Evolutionary conservation across 352 stramenopile species (phyloP), one percentile per base, ranked within the genome.

Genomic region (Phytophthora pinifolia): DNA sequence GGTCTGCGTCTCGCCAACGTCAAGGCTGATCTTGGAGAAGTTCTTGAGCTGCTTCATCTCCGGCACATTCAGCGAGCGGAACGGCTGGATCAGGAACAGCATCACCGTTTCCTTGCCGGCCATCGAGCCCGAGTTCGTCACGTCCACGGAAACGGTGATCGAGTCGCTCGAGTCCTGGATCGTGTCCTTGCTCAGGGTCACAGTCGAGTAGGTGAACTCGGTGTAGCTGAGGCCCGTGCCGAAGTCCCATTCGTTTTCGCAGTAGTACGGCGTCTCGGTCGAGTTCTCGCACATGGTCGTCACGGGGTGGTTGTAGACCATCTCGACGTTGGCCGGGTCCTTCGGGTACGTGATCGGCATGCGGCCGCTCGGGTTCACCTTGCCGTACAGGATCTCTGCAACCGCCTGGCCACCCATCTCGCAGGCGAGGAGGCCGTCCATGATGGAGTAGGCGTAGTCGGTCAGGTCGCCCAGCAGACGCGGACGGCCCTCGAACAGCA

Each of bases 11-110:
- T 46, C 12, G 6, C 38, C 38, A 6, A 46, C 18, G 9, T 32
- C 38, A 27, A 90, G 61, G 1, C 65, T 48, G 41, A 93, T 72
- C 65, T 91, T 91, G 13, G 53, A 42, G 50, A 90, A 91, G 39
- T 76, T 74, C 47, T 82, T 79, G 20, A 93, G 72, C 47, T 78
- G 65, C 68, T 90, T 91, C 41, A 83, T 68, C 43, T 89, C 79
- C 4, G 80, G 77, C 30, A 86, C 66, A 1, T 80, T 66, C 34
- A 74, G 63, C 22, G 47, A 20, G 18, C 74, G 76, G 33, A 70
- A 73, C 35, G 74, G 70, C 47, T 83, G 76, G 7, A 67, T 76
- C 39, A 91, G 63, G 30, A 94, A 85, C 30, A 92, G 44, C 41
- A 92, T 70, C 20, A 88, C 67, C 0, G 65, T 79, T 45, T 94